A percentile compares a stretch with the other conserved stretches of the same genome.
Conservation (phyloP, 1,284 basidiomycete species). For the Austroboletus niveus region DNA sequence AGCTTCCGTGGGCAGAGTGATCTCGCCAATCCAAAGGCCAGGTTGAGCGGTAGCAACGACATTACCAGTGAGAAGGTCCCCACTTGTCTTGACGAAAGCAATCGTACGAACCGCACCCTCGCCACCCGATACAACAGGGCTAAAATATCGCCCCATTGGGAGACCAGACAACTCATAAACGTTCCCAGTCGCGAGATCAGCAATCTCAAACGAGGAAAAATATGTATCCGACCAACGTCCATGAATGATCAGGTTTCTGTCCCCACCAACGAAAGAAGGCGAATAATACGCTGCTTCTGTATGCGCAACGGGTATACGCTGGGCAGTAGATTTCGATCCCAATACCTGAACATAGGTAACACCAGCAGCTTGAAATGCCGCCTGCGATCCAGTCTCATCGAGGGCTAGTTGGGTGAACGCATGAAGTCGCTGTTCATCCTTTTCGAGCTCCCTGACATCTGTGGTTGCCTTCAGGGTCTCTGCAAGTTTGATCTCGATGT, state of each 20-base stretch:
- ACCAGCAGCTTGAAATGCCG: conserved; percentile 66
- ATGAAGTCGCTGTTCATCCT: conserved; percentile 51
- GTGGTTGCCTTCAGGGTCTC: conserved; percentile 50
- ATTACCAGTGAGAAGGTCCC: conserved; percentile 58
- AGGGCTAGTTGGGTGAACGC: conserved; percentile 60
- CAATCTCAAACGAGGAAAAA: conserved; percentile 65
- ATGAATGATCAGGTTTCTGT: conserved; percentile 53
- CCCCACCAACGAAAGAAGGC: conserved; percentile 58
- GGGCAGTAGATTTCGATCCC: conserved; percentile 21
- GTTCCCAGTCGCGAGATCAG: conserved; percentile 45
- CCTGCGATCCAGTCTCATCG: conserved; percentile 50
- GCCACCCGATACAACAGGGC: conserved; percentile 49
- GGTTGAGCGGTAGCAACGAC: conserved; percentile 59
- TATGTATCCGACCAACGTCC: conserved; percentile 64
- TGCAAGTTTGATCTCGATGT: conserved; percentile 60
- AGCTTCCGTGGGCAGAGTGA: conserved; percentile 44
- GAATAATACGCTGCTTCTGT: conserved; percentile 59
- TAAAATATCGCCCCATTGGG: conserved; percentile 63
- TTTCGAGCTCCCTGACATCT: conserved; percentile 53
- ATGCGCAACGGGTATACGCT: conserved; percentile 47
- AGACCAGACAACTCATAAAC: conserved; percentile 53
- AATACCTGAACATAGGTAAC: conserved; percentile 57
- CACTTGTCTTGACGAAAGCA: conserved; percentile 62
- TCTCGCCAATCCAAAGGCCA: conserved; percentile 62
- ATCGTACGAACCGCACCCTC: conserved; percentile 43